Conservation (phyloP, 495 filamentous ascomycete species). For the Hypoxylon intermedium region DNA sequence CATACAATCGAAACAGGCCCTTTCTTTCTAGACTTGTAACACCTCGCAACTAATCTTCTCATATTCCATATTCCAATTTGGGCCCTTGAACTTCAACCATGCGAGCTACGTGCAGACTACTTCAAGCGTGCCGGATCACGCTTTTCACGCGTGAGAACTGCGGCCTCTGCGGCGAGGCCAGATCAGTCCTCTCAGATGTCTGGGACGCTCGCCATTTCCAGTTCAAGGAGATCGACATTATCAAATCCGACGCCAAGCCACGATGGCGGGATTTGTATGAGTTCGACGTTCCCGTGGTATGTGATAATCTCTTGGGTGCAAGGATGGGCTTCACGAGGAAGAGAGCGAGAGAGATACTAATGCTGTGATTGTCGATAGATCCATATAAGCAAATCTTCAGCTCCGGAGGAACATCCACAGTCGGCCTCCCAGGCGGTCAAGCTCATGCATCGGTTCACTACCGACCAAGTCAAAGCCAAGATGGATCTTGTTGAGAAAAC, state of each 20-base stretch:
- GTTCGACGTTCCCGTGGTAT: slow-evolving; percentile 86
- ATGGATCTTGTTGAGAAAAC: slow-evolving; percentile 69
- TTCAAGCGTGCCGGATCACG: slow-evolving; percentile 72
- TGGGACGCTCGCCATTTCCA: slow-evolving; percentile 73
- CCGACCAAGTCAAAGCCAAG: slow-evolving; percentile 70
- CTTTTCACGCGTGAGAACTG: slow-evolving; percentile 84
- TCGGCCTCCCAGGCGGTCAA: slow-evolving; percentile 69
- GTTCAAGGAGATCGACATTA: slow-evolving; percentile 82
- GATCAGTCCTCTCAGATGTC: slow-evolving; percentile 71
- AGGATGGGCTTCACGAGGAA: too few relatives aligned
- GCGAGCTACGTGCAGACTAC: slow-evolving; percentile 50
- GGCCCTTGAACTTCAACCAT: slow-evolving; percentile 37
- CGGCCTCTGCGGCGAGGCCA: slow-evolving; percentile 79
- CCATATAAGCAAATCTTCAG: slow-evolving; percentile 64
- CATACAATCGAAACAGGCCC: neutral
- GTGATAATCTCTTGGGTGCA: too few relatives aligned
- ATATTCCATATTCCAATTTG: neutral
- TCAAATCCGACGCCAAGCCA: slow-evolving; percentile 64
- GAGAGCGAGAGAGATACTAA: slow-evolving; percentile 2
- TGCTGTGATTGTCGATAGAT: slow-evolving; percentile 58
- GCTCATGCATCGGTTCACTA: slow-evolving; percentile 83
- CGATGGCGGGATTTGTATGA: slow-evolving; percentile 83
- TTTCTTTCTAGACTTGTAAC: neutral
- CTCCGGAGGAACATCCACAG: slow-evolving; percentile 55
- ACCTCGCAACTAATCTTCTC: neutral